Conservation (phyloP, 1,284 basidiomycete species). For the Entoloma clypeatum region DNA sequence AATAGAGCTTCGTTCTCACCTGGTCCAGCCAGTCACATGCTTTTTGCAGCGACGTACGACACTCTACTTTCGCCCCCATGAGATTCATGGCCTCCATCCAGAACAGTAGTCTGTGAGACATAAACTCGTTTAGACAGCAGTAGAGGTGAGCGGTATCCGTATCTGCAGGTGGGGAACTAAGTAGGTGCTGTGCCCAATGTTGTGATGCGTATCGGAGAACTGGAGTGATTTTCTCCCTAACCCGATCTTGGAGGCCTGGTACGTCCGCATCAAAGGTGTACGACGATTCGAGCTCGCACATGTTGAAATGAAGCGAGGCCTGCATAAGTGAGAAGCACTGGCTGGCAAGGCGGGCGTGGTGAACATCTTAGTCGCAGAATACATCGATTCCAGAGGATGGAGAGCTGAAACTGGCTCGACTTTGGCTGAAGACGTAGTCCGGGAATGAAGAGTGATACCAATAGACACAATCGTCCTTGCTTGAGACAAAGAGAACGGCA, state of each 20-base stretch:
- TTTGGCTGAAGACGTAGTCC: constrained; percentile 6
- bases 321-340: constrained; percentile 6
- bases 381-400: constrained; percentile 2
- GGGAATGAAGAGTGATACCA: no score
- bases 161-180: background rate
- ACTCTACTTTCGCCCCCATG: background rate
- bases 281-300: constrained; percentile 7
- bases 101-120: constrained; percentile 5
- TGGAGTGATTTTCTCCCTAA: background rate
- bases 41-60: constrained; percentile 4
- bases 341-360: constrained; percentile 4
- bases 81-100: constrained; percentile 4
- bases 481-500: no score
- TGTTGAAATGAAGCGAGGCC: constrained; percentile 9
- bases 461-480: no score
- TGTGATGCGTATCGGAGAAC: constrained; percentile 1
- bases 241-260: no score
- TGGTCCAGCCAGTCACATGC: constrained; percentile 2
- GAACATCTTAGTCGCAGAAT: constrained; percentile 5
- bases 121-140: constrained; percentile 1
- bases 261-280: no score
- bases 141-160: background rate
- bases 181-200: no score
- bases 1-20: background rate
- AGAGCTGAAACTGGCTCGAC: constrained; percentile 5